phyloP scores from a whole-genome alignment of 352 stramenopile genomes.

The Globisporangium ultimum region DNA sequence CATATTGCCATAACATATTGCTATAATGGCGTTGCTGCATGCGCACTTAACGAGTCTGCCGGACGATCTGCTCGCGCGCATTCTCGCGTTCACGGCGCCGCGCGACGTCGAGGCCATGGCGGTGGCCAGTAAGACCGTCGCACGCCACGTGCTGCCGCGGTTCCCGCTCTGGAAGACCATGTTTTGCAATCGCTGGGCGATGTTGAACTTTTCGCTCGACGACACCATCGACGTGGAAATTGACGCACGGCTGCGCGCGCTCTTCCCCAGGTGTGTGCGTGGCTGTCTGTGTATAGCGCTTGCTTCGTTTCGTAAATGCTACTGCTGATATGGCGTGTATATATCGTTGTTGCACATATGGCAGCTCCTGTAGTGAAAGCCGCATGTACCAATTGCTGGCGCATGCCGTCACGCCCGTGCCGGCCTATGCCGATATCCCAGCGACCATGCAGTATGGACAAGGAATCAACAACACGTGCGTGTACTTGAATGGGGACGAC shows the following conservation, averaged over 20 bases:
- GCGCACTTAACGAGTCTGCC: constrained; percentile 22
- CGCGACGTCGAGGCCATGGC: constrained; percentile 58
- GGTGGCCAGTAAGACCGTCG: constrained; percentile 44
- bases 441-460: constrained; percentile 37
- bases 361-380: constrained; percentile 46
- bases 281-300: background rate
- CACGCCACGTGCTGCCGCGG: constrained; percentile 35
- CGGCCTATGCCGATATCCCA: constrained; percentile 53
- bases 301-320: background rate
- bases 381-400: constrained; percentile 73
- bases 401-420: constrained; percentile 60
- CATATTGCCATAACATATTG: background rate
- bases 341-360: background rate
- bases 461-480: constrained; percentile 21
- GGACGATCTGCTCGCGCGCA: constrained; percentile 51
- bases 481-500: too few species aligned
- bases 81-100: constrained; percentile 35
- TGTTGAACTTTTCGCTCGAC: constrained; percentile 56
- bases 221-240: constrained; percentile 26
- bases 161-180: constrained; percentile 65
- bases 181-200: constrained; percentile 54
- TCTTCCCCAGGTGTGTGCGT: constrained; percentile 42
- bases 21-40: too few species aligned
- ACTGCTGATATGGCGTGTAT: background rate
- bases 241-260: constrained; percentile 27